Evolutionary conservation across 768 basidiomycete genomes (phyloP).

Genomic region (Boletus tylopilopsis): DNA sequence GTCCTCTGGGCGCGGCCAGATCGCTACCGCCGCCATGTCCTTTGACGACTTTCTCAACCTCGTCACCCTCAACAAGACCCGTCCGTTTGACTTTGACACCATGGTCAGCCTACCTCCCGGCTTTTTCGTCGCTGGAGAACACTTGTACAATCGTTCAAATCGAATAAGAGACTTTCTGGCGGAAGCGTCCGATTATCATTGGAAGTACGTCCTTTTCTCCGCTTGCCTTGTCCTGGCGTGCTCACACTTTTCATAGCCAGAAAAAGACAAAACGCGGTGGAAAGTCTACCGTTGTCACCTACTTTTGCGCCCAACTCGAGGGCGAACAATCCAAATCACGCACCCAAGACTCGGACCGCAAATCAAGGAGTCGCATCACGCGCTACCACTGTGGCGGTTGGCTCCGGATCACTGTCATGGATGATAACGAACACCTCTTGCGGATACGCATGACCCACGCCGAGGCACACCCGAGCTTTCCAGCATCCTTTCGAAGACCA

Average conservation of each 20-base stretch:
- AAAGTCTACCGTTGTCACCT: conserved; percentile 34
- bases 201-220: conserved; percentile 26
- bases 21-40: conserved; percentile 33
- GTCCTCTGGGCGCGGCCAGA: conserved; percentile 29
- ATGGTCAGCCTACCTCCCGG: conserved; percentile 33
- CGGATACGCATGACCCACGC: conserved; percentile 36
- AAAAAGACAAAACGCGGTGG: conserved; percentile 35
- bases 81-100: conserved; percentile 33
- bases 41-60: conserved; percentile 33
- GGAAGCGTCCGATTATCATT: conserved; percentile 34
- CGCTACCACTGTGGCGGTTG: conserved; percentile 34
- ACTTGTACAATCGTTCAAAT: conserved; percentile 34
- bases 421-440: conserved; percentile 32
- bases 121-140: conserved; percentile 31
- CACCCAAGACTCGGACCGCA: conserved; percentile 31
- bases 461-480: conserved; percentile 32
- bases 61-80: conserved; percentile 30
- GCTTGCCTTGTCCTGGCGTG: neutral
- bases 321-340: conserved; percentile 34
- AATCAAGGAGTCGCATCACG: conserved; percentile 33
- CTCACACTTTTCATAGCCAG: conserved; percentile 18
- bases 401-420: conserved; percentile 36
- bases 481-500: conserved; percentile 31
- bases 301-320: conserved; percentile 34
- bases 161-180: conserved; percentile 33